These are phyloP conservation scores for Pinus tabuliformis DNA, from an alignment of 75 land plant genomes.

Conservation along the genomic window DNA sequence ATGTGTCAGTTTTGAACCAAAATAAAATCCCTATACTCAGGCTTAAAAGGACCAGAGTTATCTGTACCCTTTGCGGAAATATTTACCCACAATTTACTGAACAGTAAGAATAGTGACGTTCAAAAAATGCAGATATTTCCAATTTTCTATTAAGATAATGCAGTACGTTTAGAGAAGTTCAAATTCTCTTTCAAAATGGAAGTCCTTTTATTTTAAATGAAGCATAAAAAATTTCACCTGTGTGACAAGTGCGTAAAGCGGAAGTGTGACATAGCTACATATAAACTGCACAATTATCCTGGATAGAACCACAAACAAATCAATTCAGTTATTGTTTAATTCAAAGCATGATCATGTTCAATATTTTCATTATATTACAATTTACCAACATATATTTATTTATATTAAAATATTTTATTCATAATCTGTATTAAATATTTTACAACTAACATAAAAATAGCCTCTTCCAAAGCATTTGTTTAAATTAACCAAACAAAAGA, in stretches of 20 bases:
- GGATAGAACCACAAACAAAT: neutral
- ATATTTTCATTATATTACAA: too few relatives aligned
- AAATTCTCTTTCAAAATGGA: neutral
- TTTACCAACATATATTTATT: too few relatives aligned
- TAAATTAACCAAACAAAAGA: too few relatives aligned
- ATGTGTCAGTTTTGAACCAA: neutral
- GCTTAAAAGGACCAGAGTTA: neutral
- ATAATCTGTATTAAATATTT: too few relatives aligned
- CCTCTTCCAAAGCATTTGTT: too few relatives aligned
- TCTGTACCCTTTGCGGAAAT: neutral
- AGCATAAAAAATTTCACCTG: constrained; percentile 28
- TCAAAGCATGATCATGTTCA: neutral
- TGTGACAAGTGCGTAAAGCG: constrained; percentile 70
- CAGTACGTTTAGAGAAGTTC: neutral
- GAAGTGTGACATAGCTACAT: constrained; percentile 70
- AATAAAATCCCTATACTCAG: neutral
- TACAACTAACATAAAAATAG: too few relatives aligned
- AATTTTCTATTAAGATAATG: neutral
- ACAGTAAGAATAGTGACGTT: too few relatives aligned
- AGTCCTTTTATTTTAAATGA: neutral
- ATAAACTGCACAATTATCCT: constrained; percentile 29
- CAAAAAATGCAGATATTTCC: too few relatives aligned
- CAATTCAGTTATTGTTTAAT: neutral
- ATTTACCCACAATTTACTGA: neutral
- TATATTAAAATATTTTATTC: too few relatives aligned